Evolutionary conservation across 129 eudicot species (phyloP), one percentile per base, ranked within the genome.

Genomic region (Centaurea solstitialis): DNA sequence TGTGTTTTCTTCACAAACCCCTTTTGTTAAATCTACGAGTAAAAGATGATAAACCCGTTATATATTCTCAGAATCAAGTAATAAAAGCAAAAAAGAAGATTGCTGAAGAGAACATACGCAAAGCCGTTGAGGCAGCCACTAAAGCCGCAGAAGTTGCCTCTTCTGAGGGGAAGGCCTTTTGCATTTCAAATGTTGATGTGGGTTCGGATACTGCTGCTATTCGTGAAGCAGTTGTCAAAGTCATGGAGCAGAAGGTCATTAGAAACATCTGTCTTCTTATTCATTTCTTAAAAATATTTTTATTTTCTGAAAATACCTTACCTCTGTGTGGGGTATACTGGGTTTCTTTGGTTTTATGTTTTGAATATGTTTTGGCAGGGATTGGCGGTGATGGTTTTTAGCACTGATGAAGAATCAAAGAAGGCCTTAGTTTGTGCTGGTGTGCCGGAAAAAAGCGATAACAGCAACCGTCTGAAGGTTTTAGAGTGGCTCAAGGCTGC

Each of bases 381-480:
- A 57, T 79, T 95, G 78, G 87, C 99, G 24, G 88, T 87, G 47
- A 93, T 95, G 98, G 98, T 95, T 72, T 81, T 95, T 45, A 95
- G 92, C 86, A 89, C 79, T 15, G 99, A 95, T 80, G 92, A 89
- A 74, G 85, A 71, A 41, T 84, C 88, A 65, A 92, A 91, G 68
- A 95, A 89, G 90, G 93, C 93, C 0, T 72, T 92, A 41, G 97
- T 93, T 15, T 95, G 96, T 84, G 99, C 99, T 39, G 99, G 99
- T 72, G 98, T 95, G 28, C 99, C 99, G 0, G 98, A 89, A 70
- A 85, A 88, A 78, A 85, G 86, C 61, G 87, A 88, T 72, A 86
- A 84, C 76, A 87, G 88, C 87, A 89, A 88, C 85, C 83, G 86
- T 15, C 50, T 92, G 68, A 88, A 89, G 39, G 99, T 90, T 45